Conservation (phyloP, 495 filamentous ascomycete genomes). For the Neurospora sp. region DNA sequence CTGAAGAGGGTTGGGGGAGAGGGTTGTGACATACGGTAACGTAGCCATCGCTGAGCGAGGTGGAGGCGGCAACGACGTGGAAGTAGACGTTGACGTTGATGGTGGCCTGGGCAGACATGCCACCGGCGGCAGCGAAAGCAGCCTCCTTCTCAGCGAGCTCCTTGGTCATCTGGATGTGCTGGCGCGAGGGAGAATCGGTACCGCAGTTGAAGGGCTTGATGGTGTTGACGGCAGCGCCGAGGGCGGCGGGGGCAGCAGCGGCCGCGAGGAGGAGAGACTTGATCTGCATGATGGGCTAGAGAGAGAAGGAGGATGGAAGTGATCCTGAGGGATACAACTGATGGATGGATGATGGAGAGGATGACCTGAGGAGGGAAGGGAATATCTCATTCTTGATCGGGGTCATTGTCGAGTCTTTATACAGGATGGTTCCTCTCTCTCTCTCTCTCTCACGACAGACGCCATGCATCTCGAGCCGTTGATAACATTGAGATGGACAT, state of each 20-base stretch:
- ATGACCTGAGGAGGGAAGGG: not conserved
- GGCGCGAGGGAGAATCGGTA: conserved; percentile 28
- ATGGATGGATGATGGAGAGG: not conserved
- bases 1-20: no score
- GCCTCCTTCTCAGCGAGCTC: conserved; percentile 21
- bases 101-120: conserved; percentile 12
- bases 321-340: not conserved
- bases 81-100: conserved; percentile 48
- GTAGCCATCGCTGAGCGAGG: conserved; percentile 34
- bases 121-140: conserved; percentile 11
- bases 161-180: conserved; percentile 25
- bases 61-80: conserved; percentile 48
- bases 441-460: not conserved
- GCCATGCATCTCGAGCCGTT: not conserved
- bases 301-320: not conserved
- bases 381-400: not conserved
- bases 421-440: not conserved
- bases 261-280: conserved; percentile 20
- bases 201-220: conserved; percentile 23
- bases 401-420: not conserved
- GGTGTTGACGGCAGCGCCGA: conserved; percentile 12
- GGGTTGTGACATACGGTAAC: conserved; percentile 29
- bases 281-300: conserved; percentile 27
- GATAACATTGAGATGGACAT: not conserved
- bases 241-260: conserved; percentile 20